Evolutionary conservation across 2,329 filamentous ascomycete species (phyloP), one percentile per base, ranked within the genome.

Genomic region (Cryphonectria japonica): DNA sequence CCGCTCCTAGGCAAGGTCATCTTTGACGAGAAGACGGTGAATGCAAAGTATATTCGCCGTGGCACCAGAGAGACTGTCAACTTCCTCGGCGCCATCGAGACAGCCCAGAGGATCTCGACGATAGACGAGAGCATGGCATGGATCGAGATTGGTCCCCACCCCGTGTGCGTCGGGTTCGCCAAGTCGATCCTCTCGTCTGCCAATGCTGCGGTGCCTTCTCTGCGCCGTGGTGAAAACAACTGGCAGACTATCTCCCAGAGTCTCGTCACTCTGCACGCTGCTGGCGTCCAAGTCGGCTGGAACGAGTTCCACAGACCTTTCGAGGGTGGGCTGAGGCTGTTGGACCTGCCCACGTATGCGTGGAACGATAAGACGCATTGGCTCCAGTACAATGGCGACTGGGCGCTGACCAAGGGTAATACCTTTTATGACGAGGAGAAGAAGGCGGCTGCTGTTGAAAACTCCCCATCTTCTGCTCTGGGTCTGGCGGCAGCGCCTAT

Each of bases 341-440:
- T 92, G n/a, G 82, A 87, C n/a, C 81, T 94, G 4, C 91, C 91
- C 1, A 85, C 86, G 0, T 94, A 93, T 77, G 85, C 85, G 0
- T 94, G 90, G 78, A 89, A 93, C 78, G 82, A 87, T 73, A 93
- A 93, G 83, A 89, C 88, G 75, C 93, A 93, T 80, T 92, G 90
- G 90, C 85, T 92, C 22, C 88, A 89, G 77, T 92, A 92, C 78
- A 84, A 78, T 1, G 80, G 80, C 39, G 80, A 81, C 50, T 93
- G 89, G 89, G 87, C 85, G 43, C 81, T 92, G 63, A 89, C 59
- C 19, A 69, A 71, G 37, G 74, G 71, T 34, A 69, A 67, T 13
- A 71, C 74, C 6, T 60, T 75, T 19, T 65, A 71, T 57, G 69
- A 71, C 22, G 70, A 71, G 43, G 61, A 61, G 59, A 61, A 64